Evolutionary conservation across 345 rosid species (phyloP).

Genomic region (Rhodomyrtus tomentosa): DNA sequence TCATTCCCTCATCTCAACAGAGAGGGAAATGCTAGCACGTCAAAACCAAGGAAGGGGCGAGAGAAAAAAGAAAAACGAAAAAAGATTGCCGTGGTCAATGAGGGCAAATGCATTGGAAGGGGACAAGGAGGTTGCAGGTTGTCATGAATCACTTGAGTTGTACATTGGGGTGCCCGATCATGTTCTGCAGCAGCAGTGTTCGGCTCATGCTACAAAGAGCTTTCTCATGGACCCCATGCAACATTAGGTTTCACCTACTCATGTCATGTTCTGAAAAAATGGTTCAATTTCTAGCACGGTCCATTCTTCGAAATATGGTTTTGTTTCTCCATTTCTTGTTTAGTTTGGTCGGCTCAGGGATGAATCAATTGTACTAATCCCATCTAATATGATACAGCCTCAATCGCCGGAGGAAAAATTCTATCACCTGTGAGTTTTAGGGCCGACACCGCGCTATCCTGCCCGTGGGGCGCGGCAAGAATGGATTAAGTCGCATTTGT

Average conservation of each 20-base stretch:
- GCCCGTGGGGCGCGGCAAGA: neutral
- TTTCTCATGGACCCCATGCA: neutral
- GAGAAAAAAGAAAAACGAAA: no score
- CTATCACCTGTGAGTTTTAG: neutral
- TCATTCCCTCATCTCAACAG: neutral
- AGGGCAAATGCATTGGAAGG: neutral
- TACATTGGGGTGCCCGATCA: neutral
- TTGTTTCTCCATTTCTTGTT: neutral
- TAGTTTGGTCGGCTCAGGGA: neutral
- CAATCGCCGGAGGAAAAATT: neutral
- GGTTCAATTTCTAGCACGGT: neutral
- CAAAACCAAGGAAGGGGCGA: neutral
- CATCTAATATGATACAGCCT: neutral
- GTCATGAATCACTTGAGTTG: neutral
- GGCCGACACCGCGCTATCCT: neutral
- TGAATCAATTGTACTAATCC: neutral
- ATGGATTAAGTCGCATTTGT: neutral
- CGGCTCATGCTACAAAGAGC: neutral
- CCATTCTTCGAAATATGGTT: neutral
- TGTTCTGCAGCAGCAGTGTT: neutral
- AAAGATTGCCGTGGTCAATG: neutral
- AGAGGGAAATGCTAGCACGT: neutral
- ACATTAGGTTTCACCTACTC: neutral
- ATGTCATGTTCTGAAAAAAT: neutral
- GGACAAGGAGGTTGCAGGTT: neutral